Evolutionary conservation across 257 asterid genomes (phyloP).

Genomic region (Striga asiatica): DNA sequence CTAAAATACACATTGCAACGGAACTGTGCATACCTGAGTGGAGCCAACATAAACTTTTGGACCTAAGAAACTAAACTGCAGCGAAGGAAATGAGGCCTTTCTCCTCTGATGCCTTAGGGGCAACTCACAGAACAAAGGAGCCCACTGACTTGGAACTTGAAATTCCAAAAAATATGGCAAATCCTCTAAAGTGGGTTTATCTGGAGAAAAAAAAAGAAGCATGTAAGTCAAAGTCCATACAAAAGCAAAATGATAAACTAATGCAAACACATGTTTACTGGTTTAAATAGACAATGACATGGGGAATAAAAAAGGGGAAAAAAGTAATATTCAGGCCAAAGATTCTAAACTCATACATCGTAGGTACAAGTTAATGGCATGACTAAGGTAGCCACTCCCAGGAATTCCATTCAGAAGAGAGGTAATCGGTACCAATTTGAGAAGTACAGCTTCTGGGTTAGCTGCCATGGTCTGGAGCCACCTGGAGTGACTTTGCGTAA

Average conservation of each 20-base stretch:
- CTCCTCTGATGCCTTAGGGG: conserved; percentile 88
- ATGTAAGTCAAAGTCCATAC: not conserved
- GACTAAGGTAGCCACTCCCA: conserved; percentile 98
- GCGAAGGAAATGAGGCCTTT: conserved; percentile 54
- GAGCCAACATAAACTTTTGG: conserved; percentile 69
- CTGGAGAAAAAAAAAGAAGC: conserved; percentile 31
- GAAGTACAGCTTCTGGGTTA: conserved; percentile 81
- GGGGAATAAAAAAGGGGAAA: not conserved
- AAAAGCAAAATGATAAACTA: not conserved
- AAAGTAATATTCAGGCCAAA: conserved; percentile 8
- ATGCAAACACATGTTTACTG: not conserved
- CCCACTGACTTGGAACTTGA: conserved; percentile 97
- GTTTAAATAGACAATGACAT: not conserved
- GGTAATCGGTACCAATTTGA: conserved; percentile 88
- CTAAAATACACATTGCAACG: not conserved
- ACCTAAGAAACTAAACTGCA: conserved; percentile 76
- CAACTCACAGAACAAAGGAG: conserved; percentile 86
- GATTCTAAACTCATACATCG: conserved; percentile 53
- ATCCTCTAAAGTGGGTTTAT: conserved; percentile 85
- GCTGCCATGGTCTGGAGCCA: conserved; percentile 97
- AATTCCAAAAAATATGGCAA: conserved; percentile 84
- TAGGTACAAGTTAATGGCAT: conserved; percentile 86
- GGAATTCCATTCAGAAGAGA: conserved; percentile 93
- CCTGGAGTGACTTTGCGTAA: conserved; percentile 92
- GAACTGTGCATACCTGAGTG: conserved; percentile 49